phyloP scores from a whole-genome alignment of 805 yeast species.

The Metschnikowia sp. region DNA sequence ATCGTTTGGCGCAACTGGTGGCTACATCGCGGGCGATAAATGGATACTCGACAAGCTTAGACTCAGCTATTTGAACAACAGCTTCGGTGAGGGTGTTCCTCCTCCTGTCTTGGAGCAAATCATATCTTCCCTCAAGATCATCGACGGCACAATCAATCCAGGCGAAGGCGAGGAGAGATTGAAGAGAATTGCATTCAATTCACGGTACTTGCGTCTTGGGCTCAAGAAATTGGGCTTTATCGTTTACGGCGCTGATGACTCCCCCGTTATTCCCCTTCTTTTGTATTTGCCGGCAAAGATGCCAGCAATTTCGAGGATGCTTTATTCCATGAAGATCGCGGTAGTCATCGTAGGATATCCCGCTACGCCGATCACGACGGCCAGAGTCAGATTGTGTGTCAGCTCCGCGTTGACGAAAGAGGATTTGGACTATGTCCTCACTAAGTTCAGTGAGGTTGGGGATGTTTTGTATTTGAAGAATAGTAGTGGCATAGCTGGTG shows the following conservation, averaged over 20 bases:
- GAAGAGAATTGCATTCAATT: constrained; percentile 91
- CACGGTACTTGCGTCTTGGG: constrained; percentile 88
- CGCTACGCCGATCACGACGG: constrained; percentile 87
- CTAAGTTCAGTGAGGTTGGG: constrained; percentile 73
- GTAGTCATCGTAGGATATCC: constrained; percentile 98
- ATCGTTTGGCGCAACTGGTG: constrained; percentile 98
- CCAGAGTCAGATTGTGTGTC: constrained; percentile 91
- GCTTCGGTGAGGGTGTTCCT: constrained; percentile 82
- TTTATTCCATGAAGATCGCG: constrained; percentile 78
- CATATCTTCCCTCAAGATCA: constrained; percentile 70
- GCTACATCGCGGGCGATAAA: constrained; percentile 81
- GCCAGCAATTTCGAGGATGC: constrained; percentile 85
- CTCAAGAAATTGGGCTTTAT: constrained; percentile 90
- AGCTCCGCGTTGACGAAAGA: constrained; percentile 89
- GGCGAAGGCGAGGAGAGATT: constrained; percentile 92
- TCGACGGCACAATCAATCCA: constrained; percentile 78
- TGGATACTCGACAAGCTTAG: constrained; percentile 70
- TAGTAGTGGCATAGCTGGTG: constrained; percentile 76
- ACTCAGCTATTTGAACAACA: constrained; percentile 65
- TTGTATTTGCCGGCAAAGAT: constrained; percentile 88
- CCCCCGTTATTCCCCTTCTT: constrained; percentile 90
- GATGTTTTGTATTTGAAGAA: constrained; percentile 71
- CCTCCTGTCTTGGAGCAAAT: constrained; percentile 92
- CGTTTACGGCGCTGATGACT: constrained; percentile 91
- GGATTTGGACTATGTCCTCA: constrained; percentile 79